A percentile compares a stretch with the other conserved stretches of the same genome.
These are phyloP conservation scores for Ceratocystis cacaofunesta DNA, from an alignment of 2,329 filamentous ascomycete genomes.

Conservation along the genomic window DNA sequence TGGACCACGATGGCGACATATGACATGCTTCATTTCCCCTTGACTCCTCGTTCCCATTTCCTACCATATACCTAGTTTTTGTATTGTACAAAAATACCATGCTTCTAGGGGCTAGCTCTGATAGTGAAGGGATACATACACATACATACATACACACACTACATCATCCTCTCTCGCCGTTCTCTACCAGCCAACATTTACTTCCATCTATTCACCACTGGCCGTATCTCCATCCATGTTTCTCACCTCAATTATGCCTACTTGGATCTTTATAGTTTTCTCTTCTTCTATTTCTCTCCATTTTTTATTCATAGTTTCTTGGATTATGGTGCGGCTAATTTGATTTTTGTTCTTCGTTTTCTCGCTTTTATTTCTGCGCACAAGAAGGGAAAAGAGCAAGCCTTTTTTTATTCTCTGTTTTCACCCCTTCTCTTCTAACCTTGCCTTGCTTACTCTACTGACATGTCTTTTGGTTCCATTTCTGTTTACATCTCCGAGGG, in stretches of 20 bases:
- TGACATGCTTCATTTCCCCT: neutral
- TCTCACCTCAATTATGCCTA: neutral
- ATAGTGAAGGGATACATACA: neutral
- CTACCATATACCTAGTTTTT: neutral
- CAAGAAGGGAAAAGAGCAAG: neutral
- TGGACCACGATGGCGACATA: neutral
- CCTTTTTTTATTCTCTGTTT: neutral
- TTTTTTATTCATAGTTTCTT: neutral
- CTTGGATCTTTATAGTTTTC: neutral
- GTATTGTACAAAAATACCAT: neutral
- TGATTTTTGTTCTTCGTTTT: neutral
- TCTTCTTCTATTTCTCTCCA: neutral
- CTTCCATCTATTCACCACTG: too few relatives aligned
- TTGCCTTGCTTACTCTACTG: too few relatives aligned
- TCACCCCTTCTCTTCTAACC: neutral
- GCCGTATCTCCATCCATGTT: neutral
- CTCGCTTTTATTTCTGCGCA: neutral
- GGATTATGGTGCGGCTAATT: constrained; percentile 5
- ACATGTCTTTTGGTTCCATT: neutral
- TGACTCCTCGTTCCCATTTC: neutral
- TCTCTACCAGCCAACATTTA: too few relatives aligned
- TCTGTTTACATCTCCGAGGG: neutral
- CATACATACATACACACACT: neutral
- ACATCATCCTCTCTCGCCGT: neutral
- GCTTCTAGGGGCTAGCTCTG: too few relatives aligned